Conservation (phyloP, 257 asterid genomes). For the Ballota nigra region DNA sequence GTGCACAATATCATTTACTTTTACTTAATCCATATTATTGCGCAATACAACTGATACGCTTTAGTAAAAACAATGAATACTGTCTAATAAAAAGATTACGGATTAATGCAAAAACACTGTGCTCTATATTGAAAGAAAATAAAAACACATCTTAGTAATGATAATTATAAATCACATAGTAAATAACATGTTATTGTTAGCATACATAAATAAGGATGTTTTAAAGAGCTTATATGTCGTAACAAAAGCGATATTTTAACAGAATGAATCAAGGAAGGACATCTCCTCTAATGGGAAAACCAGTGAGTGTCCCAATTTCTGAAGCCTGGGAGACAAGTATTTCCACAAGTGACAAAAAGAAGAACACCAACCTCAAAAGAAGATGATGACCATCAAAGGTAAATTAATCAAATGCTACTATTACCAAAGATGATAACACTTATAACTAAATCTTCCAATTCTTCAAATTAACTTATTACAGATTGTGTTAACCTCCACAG, state of each 20-base stretch:
- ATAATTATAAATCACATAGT: not conserved
- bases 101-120: too few relatives aligned
- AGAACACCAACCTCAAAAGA: constrained; percentile 1
- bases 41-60: too few relatives aligned
- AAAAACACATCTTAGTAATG: not conserved
- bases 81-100: not conserved
- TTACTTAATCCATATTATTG: too few relatives aligned
- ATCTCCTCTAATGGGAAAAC: constrained; percentile 21
- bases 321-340: not conserved
- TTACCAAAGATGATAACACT: too few relatives aligned
- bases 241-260: not conserved
- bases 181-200: not conserved
- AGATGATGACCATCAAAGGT: not conserved
- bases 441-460: not conserved
- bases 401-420: not conserved
- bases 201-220: not conserved
- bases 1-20: too few relatives aligned
- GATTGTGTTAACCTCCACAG: not conserved
- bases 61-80: too few relatives aligned
- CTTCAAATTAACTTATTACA: not conserved
- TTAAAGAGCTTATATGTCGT: not conserved
- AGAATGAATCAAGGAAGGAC: constrained; percentile 30
- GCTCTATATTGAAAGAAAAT: not conserved
- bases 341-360: constrained; percentile 11
- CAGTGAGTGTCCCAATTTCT: not conserved